Evolutionary conservation across 73 alveolate genomes (phyloP).

Genomic region (Uronychia binucleata): DNA sequence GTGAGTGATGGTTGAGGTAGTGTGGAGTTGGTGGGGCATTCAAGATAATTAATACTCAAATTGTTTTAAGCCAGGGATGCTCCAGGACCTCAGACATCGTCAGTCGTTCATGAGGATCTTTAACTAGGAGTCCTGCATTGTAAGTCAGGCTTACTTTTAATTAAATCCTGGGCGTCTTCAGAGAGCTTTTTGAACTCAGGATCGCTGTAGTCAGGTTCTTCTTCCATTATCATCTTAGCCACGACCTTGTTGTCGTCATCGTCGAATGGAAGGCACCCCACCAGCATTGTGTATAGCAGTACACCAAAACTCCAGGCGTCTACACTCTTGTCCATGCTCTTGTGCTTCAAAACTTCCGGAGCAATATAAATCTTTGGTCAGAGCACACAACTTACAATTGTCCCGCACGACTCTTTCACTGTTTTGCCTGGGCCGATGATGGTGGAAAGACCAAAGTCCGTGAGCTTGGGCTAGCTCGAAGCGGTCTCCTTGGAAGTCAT

Average conservation of each 20-base stretch:
- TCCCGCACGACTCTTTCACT: conserved; percentile 72
- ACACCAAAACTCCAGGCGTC: conserved; percentile 49
- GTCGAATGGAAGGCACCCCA: conserved; percentile 38
- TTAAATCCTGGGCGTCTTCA: neutral
- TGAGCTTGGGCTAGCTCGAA: conserved; percentile 66
- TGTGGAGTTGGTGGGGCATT: no score
- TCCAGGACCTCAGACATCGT: neutral
- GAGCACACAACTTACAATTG: conserved; percentile 33
- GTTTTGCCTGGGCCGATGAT: conserved; percentile 81
- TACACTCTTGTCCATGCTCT: conserved; percentile 28
- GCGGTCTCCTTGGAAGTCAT: conserved; percentile 72
- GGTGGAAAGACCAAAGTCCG: conserved; percentile 87
- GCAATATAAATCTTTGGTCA: conserved; percentile 25
- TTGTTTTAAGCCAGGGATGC: conserved; percentile 11
- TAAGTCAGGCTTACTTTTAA: neutral
- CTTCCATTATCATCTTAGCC: neutral
- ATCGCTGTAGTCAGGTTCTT: neutral
- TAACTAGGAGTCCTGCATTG: neutral
- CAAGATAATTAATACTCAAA: no score
- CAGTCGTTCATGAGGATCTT: neutral
- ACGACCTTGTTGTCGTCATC: conserved; percentile 24
- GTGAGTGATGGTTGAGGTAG: no score
- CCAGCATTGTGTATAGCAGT: conserved; percentile 17
- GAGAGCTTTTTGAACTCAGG: neutral
- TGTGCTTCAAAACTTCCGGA: conserved; percentile 37